A percentile compares a stretch with the other conserved stretches of the same genome.
Evolutionary conservation across 768 basidiomycete genomes (phyloP).

Genomic region (Termitomyces sp.): DNA sequence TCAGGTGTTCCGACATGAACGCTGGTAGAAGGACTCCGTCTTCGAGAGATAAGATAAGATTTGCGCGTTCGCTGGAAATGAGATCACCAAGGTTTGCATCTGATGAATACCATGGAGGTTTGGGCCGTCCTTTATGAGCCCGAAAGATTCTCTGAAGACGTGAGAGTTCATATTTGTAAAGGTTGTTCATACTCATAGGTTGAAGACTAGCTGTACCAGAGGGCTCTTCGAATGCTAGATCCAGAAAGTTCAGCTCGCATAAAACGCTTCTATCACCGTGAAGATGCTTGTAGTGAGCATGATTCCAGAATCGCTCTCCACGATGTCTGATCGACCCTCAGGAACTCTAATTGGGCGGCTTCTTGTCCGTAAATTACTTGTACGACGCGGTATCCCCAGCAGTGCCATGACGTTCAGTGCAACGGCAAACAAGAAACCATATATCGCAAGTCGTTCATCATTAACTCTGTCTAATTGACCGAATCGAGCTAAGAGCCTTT

Average conservation of each 20-base stretch:
- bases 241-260: conserved; percentile 49
- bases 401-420: conserved; percentile 43
- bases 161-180: conserved; percentile 14
- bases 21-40: neutral
- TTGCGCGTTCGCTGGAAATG: neutral
- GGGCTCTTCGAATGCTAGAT: conserved; percentile 55
- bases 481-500: neutral
- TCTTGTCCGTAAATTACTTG: conserved; percentile 58
- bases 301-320: neutral
- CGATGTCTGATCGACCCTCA: conserved; percentile 20
- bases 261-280: conserved; percentile 59
- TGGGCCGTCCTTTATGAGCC: conserved; percentile 39
- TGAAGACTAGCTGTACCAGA: conserved; percentile 52
- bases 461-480: neutral
- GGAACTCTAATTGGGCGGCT: conserved; percentile 77
- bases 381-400: conserved; percentile 46
- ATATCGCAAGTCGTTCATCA: conserved; percentile 43
- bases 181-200: neutral
- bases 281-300: conserved; percentile 68
- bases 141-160: conserved; percentile 34
- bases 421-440: conserved; percentile 72
- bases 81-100: neutral
- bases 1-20: conserved; percentile 13
- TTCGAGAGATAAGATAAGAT: conserved; percentile 14
- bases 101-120: conserved; percentile 29